Base-by-base conservation (phyloP, 202 grass and related monocot species). In the Carex arenaria region DNA sequence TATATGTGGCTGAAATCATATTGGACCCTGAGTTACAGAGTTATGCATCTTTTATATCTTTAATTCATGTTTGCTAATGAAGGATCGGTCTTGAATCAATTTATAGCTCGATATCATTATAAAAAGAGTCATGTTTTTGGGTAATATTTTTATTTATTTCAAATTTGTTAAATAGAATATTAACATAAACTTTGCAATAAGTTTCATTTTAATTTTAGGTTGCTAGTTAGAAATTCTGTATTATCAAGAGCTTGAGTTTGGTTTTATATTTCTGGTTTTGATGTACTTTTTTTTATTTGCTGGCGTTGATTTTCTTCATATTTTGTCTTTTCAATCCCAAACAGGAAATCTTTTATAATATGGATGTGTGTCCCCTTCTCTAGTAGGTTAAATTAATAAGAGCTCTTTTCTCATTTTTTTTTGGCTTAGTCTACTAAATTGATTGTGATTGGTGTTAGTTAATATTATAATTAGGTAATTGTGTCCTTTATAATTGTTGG, bases 371-470 rank as follows among this genome's bases (percentile, higher is more conserved):
- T 49, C 3, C 5, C 70, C 11, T 74, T 74, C 4, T 53, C 45
- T 74, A 74, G 45, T 30, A 74, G 70, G 45, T 68, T 53, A 72
- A 47, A 49, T n/a, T 38, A 78, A 38, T 56, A n/a, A 55, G 3
- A 51, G 47, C 54, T 51, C 13, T 34, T 10, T 18, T 32, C 5
- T n/a, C 7, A 5, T 67, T 56, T 40, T 38, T 57, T 3, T 54
- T 61, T 20, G 22, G 52, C 7, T 79, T 61, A 56, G 23, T 67
- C 26, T 82, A 52, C 36, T 66, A 28, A 51, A 34, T 64, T 82
- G 80, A 54, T 67, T 56, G 51, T 82, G 26, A 52, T 82, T 26
- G 62, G 15, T 67, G 53, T n/a, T 82, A 69, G 55, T 54, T 51
- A 82, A 7, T 52, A 52, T 63, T 67, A 81, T 4, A 49, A 67